A percentile compares a stretch with the other conserved stretches of the same genome.
Conservation (phyloP, 1,284 basidiomycete genomes). For the Ustanciosporium gigantosporum region DNA sequence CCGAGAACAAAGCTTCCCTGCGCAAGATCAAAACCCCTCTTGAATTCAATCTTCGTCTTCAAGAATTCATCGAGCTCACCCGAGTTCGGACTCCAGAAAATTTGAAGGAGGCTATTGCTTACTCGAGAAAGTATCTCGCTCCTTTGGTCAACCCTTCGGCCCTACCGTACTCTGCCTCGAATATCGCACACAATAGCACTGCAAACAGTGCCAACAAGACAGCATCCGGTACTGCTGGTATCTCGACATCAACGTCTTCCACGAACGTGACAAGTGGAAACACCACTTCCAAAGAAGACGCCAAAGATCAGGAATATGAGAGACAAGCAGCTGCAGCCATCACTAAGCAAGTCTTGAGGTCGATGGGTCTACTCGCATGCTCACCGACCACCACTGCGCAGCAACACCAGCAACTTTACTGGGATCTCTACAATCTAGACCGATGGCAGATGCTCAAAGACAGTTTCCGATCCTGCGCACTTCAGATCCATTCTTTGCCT, state of each 20-base stretch:
- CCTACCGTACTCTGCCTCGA: too few species aligned
- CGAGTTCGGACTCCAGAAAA: constrained; percentile 15
- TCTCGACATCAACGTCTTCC: neutral
- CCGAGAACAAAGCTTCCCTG: constrained; percentile 88
- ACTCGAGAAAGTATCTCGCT: constrained; percentile 79
- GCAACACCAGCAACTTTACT: too few species aligned
- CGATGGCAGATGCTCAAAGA: constrained; percentile 38
- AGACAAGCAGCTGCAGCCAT: constrained; percentile 17
- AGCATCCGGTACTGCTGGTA: too few species aligned
- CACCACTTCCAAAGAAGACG: neutral
- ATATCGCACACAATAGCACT: neutral
- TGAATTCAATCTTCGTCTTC: constrained; percentile 91
- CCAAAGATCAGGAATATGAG: constrained; percentile 30
- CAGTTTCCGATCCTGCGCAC: constrained; percentile 35
- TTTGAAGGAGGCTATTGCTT: constrained; percentile 79
- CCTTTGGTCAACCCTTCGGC: constrained; percentile 75
- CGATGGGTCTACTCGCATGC: constrained; percentile 53
- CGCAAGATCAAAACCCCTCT: constrained; percentile 82
- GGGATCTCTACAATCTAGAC: constrained; percentile 41
- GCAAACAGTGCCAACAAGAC: neutral
- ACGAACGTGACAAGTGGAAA: neutral
- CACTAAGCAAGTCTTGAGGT: constrained; percentile 16
- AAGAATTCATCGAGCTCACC: constrained; percentile 90
- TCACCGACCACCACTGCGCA: constrained; percentile 12
- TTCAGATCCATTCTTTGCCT: constrained; percentile 48